These are phyloP conservation scores for Chytriomyces sp. DNA, from an alignment of 192 early-diverging fungal genomes.

Conservation along the genomic window DNA sequence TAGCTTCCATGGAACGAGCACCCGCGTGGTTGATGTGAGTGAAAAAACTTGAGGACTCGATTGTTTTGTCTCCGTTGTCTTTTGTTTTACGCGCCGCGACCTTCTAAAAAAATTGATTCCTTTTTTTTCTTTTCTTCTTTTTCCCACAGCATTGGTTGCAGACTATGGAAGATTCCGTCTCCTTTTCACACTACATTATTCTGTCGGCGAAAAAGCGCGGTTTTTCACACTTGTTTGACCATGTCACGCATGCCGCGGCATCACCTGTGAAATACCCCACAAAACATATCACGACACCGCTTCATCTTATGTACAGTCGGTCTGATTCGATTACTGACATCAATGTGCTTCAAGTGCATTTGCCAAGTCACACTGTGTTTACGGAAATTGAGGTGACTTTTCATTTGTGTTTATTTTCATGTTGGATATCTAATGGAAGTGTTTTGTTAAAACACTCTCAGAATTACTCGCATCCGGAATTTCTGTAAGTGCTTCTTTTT, in stretches of 20 bases:
- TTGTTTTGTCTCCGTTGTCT: neutral
- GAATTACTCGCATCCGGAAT: neutral
- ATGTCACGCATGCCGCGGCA: neutral
- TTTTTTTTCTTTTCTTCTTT: too few species aligned
- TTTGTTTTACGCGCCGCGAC: slow-evolving; percentile 18
- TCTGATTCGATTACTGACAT: slow-evolving; percentile 21
- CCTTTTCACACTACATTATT: slow-evolving; percentile 8
- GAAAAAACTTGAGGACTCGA: neutral
- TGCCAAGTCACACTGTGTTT: slow-evolving; percentile 14
- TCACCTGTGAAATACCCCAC: neutral
- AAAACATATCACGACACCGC: slow-evolving; percentile 21
- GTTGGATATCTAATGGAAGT: neutral
- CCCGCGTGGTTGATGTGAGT: neutral
- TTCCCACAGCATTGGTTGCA: slow-evolving; percentile 35
- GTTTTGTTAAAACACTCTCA: too few species aligned
- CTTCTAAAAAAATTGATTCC: neutral
- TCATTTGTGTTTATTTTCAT: neutral
- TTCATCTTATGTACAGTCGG: slow-evolving; percentile 16
- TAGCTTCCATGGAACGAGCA: slow-evolving; percentile 15
- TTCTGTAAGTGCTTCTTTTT: neutral
- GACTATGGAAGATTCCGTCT: slow-evolving; percentile 9
- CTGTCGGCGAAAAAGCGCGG: neutral
- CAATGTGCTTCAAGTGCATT: slow-evolving; percentile 1
- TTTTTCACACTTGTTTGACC: neutral
- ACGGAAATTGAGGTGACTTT: slow-evolving; percentile 14